phyloP scores from a whole-genome alignment of 768 basidiomycete genomes.

The Strobilomyces confusus region DNA sequence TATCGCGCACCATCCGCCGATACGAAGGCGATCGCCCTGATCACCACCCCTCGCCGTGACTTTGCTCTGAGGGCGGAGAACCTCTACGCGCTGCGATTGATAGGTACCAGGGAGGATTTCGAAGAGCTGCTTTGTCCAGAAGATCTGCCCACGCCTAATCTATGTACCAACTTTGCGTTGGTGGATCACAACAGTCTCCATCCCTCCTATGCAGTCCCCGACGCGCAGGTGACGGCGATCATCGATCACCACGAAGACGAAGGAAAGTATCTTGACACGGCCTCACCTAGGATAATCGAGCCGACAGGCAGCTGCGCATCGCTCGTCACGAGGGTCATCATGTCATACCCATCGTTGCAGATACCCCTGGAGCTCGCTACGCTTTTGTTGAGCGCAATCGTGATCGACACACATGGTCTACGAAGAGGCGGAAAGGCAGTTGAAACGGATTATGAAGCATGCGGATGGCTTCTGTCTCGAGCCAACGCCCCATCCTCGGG shows the following conservation, averaged over 20 bases:
- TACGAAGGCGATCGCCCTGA: constrained; percentile 62
- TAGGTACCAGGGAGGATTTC: constrained; percentile 47
- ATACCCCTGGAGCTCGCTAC: constrained; percentile 63
- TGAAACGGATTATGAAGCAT: constrained; percentile 58
- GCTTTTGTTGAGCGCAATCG: constrained; percentile 74
- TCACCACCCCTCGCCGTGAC: constrained; percentile 65
- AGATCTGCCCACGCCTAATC: constrained; percentile 49
- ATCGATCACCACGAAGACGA: constrained; percentile 96
- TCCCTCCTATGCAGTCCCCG: constrained; percentile 36
- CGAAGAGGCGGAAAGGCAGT: constrained; percentile 76
- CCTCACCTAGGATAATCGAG: constrained; percentile 62
- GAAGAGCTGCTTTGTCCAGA: constrained; percentile 62
- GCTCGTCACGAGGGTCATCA: constrained; percentile 45
- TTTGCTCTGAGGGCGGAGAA: constrained; percentile 86
- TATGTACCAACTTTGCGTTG: constrained; percentile 61
- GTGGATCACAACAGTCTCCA: constrained; percentile 88
- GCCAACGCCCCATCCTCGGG: constrained; percentile 40
- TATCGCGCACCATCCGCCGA: constrained; percentile 33
- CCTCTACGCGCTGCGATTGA: constrained; percentile 62
- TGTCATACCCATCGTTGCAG: constrained; percentile 20
- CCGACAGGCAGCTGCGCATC: constrained; percentile 79
- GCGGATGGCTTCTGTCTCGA: constrained; percentile 56
- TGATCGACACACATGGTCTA: constrained; percentile 85
- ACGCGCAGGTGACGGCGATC: constrained; percentile 62
- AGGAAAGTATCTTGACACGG: constrained; percentile 52